Conservation (phyloP, 768 basidiomycete species). For the Phlegmacium glaucopus region DNA sequence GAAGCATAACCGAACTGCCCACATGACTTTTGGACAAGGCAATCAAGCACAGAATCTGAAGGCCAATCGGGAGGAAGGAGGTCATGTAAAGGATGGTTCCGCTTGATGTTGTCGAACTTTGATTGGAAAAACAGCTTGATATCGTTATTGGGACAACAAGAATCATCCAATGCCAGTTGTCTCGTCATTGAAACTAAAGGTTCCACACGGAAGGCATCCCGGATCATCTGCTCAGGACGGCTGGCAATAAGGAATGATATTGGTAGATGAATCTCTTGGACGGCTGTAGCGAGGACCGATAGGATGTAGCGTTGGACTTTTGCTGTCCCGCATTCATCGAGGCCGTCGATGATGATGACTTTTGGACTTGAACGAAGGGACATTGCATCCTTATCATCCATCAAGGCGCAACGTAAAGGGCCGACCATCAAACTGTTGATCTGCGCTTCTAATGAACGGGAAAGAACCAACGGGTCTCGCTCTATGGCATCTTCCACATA, state of each 20-base stretch:
- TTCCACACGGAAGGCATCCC: constrained; percentile 9
- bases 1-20: constrained; percentile 16
- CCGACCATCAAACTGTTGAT: constrained; percentile 9
- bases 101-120: constrained; percentile 6
- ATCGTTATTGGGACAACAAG: constrained; percentile 3
- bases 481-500: constrained; percentile 7
- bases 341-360: too few species aligned
- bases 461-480: constrained; percentile 9
- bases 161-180: constrained; percentile 7
- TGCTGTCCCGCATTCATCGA: too few species aligned
- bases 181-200: constrained; percentile 1
- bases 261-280: too few species aligned
- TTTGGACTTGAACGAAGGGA: constrained; percentile 11
- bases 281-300: too few species aligned
- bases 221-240: too few species aligned
- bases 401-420: constrained; percentile 1
- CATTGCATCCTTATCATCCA: constrained; percentile 14
- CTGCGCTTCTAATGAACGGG: constrained; percentile 9
- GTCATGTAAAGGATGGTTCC: constrained; percentile 3
- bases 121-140: too few species aligned
- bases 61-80: constrained; percentile 10
- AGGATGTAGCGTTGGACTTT: too few species aligned
- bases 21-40: constrained; percentile 8
- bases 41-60: not conserved
- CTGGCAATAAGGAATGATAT: too few species aligned